Conservation (phyloP, 345 rosid species). For the Chamaenerion angustifolium region DNA sequence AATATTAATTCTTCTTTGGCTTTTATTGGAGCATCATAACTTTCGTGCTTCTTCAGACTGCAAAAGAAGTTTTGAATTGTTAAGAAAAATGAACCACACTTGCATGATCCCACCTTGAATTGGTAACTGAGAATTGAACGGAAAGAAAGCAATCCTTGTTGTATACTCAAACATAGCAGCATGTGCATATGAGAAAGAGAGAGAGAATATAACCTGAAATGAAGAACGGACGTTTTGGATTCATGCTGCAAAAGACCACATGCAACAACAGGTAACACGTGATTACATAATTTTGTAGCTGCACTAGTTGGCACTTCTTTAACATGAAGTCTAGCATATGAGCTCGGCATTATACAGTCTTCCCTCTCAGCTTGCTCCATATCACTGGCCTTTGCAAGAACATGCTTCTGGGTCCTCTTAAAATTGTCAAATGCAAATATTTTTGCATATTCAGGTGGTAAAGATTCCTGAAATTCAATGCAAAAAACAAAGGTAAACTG, state of each 20-base stretch:
- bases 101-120: not conserved
- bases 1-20: constrained; percentile 80
- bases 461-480: constrained; percentile 58
- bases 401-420: constrained; percentile 71
- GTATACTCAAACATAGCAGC: no score
- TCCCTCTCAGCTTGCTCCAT: constrained; percentile 41
- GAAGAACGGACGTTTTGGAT: constrained; percentile 94
- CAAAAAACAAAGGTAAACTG: constrained; percentile 1
- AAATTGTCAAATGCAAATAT: constrained; percentile 88
- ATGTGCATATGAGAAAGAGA: not conserved
- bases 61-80: constrained; percentile 7
- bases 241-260: constrained; percentile 93
- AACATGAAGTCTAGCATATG: constrained; percentile 57
- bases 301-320: constrained; percentile 49
- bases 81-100: no score
- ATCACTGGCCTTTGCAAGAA: constrained; percentile 41
- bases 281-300: constrained; percentile 41
- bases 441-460: constrained; percentile 83
- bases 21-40: constrained; percentile 66
- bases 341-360: constrained; percentile 44
- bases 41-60: constrained; percentile 75
- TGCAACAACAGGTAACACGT: constrained; percentile 38
- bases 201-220: constrained; percentile 50
- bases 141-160: no score
- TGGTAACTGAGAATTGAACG: not conserved